Percentiles rank a stretch among this genome's conserved stretches.
These are phyloP conservation scores for Mollisiaceae sp. DNA, from an alignment of 2,329 filamentous ascomycete species.

Conservation along the genomic window DNA sequence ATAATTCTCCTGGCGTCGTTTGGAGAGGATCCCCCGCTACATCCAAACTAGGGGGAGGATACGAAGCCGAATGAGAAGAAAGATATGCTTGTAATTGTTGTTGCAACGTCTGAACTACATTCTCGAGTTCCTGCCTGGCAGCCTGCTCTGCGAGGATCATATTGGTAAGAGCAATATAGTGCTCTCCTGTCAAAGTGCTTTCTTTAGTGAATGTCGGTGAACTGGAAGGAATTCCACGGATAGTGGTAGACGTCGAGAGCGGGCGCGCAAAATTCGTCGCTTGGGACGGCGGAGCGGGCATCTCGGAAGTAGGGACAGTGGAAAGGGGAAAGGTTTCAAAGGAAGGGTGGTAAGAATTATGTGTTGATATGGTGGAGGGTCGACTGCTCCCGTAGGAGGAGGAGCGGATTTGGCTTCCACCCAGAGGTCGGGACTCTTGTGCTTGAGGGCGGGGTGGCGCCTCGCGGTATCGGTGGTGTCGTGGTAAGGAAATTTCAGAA, in stretches of 20 bases:
- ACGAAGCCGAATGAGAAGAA: slow-evolving; percentile 16
- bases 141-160: slow-evolving; percentile 62
- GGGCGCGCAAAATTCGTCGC: slow-evolving; percentile 31
- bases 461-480: slow-evolving; percentile 27
- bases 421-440: slow-evolving; percentile 15
- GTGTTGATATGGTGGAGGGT: slow-evolving; percentile 37
- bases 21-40: slow-evolving; percentile 14
- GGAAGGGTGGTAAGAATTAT: slow-evolving; percentile 33
- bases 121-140: slow-evolving; percentile 60
- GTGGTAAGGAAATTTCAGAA: slow-evolving; percentile 38
- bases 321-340: slow-evolving; percentile 30
- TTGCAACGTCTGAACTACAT: slow-evolving; percentile 57
- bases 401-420: slow-evolving; percentile 28
- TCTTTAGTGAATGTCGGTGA: slow-evolving; percentile 38
- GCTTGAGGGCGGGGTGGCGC: slow-evolving; percentile 22
- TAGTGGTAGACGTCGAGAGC: slow-evolving; percentile 42
- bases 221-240: slow-evolving; percentile 37
- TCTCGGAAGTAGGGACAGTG: slow-evolving; percentile 18
- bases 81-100: slow-evolving; percentile 32
- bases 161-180: slow-evolving; percentile 55
- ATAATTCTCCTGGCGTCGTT: slow-evolving; percentile 25
- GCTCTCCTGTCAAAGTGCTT: slow-evolving; percentile 46
- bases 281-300: slow-evolving; percentile 12
- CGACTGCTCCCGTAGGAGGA: slow-evolving; percentile 36
- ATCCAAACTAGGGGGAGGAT: slow-evolving; percentile 27